These are phyloP conservation scores for Plasmodium relictum DNA, from an alignment of 169 alveolate genomes.

Conservation along the genomic window DNA sequence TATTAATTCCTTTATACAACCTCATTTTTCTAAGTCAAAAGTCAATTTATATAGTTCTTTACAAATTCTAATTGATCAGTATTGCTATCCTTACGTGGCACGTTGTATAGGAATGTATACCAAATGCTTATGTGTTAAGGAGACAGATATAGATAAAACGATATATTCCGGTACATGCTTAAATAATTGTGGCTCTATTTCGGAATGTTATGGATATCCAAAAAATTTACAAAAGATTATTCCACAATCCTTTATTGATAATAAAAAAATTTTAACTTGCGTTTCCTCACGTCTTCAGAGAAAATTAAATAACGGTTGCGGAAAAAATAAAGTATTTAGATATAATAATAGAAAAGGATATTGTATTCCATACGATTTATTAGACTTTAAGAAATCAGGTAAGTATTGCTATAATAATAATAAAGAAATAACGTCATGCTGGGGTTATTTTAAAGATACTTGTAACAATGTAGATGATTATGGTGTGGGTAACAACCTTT, in stretches of 20 bases:
- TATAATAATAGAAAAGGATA: background rate
- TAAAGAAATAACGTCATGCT: background rate
- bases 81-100: conserved; percentile 45
- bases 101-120: background rate
- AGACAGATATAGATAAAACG: background rate
- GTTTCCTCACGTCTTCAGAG: conserved; percentile 40
- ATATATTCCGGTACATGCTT: background rate
- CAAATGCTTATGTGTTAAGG: conserved; percentile 1
- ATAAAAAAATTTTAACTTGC: conserved; percentile 25
- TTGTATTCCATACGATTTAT: conserved; percentile 64
- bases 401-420: conserved; percentile 7
- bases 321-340: conserved; percentile 54
- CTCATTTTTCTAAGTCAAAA: background rate
- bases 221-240: background rate
- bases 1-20: background rate
- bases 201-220: background rate
- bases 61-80: conserved; percentile 22
- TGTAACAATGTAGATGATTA: background rate
- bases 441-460: conserved; percentile 18
- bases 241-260: conserved; percentile 5
- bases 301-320: conserved; percentile 40
- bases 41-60: conserved; percentile 22
- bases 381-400: conserved; percentile 9
- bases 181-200: conserved; percentile 44
- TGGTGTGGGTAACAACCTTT: background rate